Percentiles rank a stretch among this genome's conserved stretches.
These are phyloP conservation scores for Capsicum rhomboideum DNA, from an alignment of 257 asterid species.

Conservation along the genomic window DNA sequence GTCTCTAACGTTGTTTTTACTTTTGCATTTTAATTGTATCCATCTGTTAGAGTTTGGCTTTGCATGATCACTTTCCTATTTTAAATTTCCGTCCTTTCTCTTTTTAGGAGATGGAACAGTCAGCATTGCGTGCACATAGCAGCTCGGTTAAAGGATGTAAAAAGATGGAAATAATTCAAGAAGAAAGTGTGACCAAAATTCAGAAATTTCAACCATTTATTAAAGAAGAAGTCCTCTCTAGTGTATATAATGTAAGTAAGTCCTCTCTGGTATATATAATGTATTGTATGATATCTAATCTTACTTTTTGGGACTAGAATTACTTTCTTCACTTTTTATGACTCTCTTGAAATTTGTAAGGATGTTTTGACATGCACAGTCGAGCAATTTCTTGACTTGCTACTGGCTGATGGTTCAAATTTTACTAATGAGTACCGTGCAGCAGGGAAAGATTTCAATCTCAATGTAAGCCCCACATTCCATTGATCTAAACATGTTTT, in stretches of 20 bases:
- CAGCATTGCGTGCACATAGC: slow-evolving; percentile 72
- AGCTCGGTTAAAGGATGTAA: slow-evolving; percentile 41
- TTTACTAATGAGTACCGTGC: slow-evolving; percentile 71
- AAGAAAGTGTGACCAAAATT: slow-evolving; percentile 32
- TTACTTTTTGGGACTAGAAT: not conserved
- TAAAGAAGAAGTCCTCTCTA: slow-evolving; percentile 72
- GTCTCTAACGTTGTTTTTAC: not conserved
- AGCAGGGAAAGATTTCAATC: slow-evolving; percentile 67
- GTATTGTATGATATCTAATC: slow-evolving; percentile 24
- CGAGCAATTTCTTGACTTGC: slow-evolving; percentile 67
- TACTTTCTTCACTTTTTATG: slow-evolving; percentile 3
- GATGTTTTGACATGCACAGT: slow-evolving; percentile 76
- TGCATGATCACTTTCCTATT: not conserved
- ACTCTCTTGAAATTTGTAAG: slow-evolving; percentile 32
- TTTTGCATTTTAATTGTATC: not conserved
- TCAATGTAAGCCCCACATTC: slow-evolving; percentile 46
- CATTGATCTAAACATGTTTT: slow-evolving; percentile 17
- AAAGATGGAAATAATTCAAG: slow-evolving; percentile 32
- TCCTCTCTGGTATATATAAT: slow-evolving; percentile 47
- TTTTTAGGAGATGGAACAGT: slow-evolving; percentile 62
- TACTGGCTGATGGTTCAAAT: slow-evolving; percentile 70
- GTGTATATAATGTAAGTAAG: slow-evolving; percentile 58
- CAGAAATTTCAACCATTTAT: slow-evolving; percentile 60
- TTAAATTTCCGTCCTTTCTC: slow-evolving; percentile 7
- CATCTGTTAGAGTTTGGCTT: not conserved